Base-by-base conservation (phyloP, 2,329 filamentous ascomycete species). In the Aureobasidium uvarum region DNA sequence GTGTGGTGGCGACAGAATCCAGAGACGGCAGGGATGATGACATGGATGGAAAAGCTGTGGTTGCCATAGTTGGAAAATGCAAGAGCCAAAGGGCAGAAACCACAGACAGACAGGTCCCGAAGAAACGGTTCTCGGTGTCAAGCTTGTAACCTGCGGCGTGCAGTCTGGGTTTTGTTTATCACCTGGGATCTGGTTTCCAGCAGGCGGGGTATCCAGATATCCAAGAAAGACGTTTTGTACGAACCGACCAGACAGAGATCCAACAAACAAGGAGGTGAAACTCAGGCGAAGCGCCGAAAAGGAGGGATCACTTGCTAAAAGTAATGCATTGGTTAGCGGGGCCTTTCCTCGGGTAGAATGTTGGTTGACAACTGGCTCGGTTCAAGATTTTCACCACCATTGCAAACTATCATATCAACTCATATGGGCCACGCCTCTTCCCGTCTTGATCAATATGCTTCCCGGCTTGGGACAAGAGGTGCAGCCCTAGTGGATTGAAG, bases 261-360 rank as follows among this genome's bases (percentile, higher is more conserved):
- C 54, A 43, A 16, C 18, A 38, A 23, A n/a, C 55, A 59, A 46
- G 41, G 7, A 46, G 55, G 5, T 31, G 28, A 46, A 59, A 39
- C 51, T 18, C 51, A 36, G n/a, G 10, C 55, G 20, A 36, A 25
- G 20, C 23, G 39, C 25, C 18, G n/a, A 36, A 59, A 41, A 36
- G 41, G 41, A 23, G n/a, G 41, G n/a, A 46, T 36, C 55, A 59
- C 55, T 46, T 36, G 25, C 25, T 59, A 38, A 31, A 55, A 59
- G 55, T 46, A 59, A 46, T 59, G 55, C 55, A 59, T 45, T 58
- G 14, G 16, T 59, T 36, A 59, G 55, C 41, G 55, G 55, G 38
- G 20, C 20, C 41, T 43, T 45, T 28, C 13, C 28, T 59, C 55
- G 55, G 55, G 55, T 59, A 52, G 50, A 25, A 46, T 56, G 14